Evolutionary conservation across 2,329 filamentous ascomycete genomes (phyloP), one percentile per base, ranked within the genome.

Genomic region (Paramyrothecium sp.): DNA sequence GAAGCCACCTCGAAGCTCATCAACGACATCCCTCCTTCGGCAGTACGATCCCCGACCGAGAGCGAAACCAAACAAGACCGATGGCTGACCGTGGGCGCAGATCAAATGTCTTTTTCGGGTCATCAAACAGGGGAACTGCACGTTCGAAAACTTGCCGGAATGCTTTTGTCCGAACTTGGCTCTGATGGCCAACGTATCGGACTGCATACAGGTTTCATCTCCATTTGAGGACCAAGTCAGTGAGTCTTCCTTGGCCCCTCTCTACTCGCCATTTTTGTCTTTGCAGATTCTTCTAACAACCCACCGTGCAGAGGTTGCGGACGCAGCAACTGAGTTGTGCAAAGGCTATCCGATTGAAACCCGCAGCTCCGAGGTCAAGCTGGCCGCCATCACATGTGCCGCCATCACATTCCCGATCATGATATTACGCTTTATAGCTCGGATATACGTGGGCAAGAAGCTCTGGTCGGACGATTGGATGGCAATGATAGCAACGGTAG

Each of bases 391-490:
- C 30, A 13, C 51, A 11, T 53, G 51, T 41, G 7, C 8, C 30
- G 51, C 33, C 4, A 3, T 53, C 3, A 52, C 33, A 2, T 46
- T 56, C 20, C 20, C 49, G 7, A 52, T 56, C 11, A 33, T 56
- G 4, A 3, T 52, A 7, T 13, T 56, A 20, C 33, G 54, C 7
- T 52, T 33, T n/a, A 13, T 56, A 16, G 17, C 54, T n/a, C 11
- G 54, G 34, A 11, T 44, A 3, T 46, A 16, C 12, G 48, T 56
- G 5, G 30, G 19, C 20, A 56, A 21, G 3, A n/a, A 22, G 19
- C 34, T 56, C n/a, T 56, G 54, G 54, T 56, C 19, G 54, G 54
- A 56, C 38, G 54, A 56, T 22, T 56, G 54, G 54, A 30, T 22
- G 10, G 20, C 54, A 3, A 10, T 55, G 8, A 4, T 55, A 19